Evolutionary conservation across 108 stramenopile species (phyloP), one percentile per base, ranked within the genome.

Genomic region (Cyclotella distinguenda): DNA sequence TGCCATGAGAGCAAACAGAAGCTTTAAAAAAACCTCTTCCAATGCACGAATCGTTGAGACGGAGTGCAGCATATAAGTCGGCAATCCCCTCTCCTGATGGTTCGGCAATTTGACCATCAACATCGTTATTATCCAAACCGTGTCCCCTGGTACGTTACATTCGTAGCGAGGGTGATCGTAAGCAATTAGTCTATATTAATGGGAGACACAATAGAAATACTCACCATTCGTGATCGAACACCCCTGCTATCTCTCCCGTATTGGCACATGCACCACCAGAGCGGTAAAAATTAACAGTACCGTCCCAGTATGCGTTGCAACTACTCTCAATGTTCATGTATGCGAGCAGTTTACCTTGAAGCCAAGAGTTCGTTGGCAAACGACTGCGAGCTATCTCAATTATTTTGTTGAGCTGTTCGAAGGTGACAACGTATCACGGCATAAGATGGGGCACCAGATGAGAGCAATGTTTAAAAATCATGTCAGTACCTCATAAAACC

Each of bases 301-400:
- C 70, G 28, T 56, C 39, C 70, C 70, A 71, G 39, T 36, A 71
- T 0, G 70, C 70, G 39, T 71, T 71, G 35, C 70, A 71, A 6
- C 27, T 53, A 11, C 22, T 10, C 9, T 62, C 33, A 26, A 61
- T 43, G 38, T 71, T 71, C 40, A 62, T 62, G 31, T 58, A 50
- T 28, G 70, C 38, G 22, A 7, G 44, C 11, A 71, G 44, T 45
- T 36, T 38, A 6, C 27, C 40, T 10, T 63, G 21, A 1, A 71
- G 60, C 70, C 61, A 71, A 4, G 31, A 15, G 13, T 62, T 61
- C 6, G 35, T 48, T 9, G 70, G 70, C 2, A 71, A 46, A n/a
- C 39, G 51, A 5, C 31, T 36, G 0, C 60, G 21, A 0, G 60
- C 70, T 6, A 71, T 71, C 18, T 61, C 60, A 10, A 39, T 60